Conservation (phyloP, 2,329 filamentous ascomycete genomes). For the Aspergillus sclerotialis region DNA sequence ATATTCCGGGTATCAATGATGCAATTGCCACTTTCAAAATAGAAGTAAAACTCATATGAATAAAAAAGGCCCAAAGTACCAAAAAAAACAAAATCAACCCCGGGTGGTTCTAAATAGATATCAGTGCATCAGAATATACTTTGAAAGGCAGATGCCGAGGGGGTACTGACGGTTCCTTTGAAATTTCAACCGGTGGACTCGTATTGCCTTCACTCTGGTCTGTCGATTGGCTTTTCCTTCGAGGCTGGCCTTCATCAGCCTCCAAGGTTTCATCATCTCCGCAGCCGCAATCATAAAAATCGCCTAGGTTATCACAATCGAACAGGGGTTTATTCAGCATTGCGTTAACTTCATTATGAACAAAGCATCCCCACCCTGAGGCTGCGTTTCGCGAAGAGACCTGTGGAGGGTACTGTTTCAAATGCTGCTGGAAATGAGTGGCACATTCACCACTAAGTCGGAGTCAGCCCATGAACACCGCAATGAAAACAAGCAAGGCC, state of each 20-base stretch:
- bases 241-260: constrained; percentile 2
- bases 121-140: too few relatives aligned
- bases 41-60: constrained; percentile 2
- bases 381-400: constrained; percentile 55
- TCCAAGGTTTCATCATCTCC: constrained; percentile 45
- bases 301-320: constrained; percentile 58
- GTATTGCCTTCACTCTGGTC: constrained; percentile 2
- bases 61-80: constrained; percentile 3
- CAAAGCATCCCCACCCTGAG: constrained; percentile 60
- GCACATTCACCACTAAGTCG: constrained; percentile 55
- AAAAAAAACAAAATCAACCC: constrained; percentile 12
- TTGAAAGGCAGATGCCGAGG: too few relatives aligned
- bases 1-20: not conserved
- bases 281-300: constrained; percentile 62
- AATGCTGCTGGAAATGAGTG: constrained; percentile 54
- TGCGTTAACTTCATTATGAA: constrained; percentile 61
- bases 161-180: constrained; percentile 31
- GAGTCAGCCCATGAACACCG: not conserved
- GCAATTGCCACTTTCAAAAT: too few relatives aligned
- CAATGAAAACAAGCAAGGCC: not conserved
- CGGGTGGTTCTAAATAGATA: constrained; percentile 21
- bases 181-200: constrained; percentile 26
- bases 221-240: not conserved
- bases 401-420: constrained; percentile 58
- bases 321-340: constrained; percentile 55